Evolutionary conservation across 768 basidiomycete species (phyloP), one percentile per base, ranked within the genome.

Genomic region (Tylopilus sp.): DNA sequence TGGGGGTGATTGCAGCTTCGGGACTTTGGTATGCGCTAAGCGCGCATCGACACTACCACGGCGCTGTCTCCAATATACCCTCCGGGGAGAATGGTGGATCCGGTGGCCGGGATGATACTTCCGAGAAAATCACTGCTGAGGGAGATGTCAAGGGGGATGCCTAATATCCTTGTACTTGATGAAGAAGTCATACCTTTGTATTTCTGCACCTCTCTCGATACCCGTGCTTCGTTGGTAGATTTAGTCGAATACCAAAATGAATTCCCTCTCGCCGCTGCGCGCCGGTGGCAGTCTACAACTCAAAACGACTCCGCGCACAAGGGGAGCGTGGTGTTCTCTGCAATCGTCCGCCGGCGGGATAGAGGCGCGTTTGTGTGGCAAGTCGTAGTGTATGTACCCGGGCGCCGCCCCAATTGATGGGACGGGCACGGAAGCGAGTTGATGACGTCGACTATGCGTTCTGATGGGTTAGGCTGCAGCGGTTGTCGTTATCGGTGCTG

Each of bases 31-130:
- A 84, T 65, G 56, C 78, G 52, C 50, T 75, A 24, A 72, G 76
- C 28, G 84, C 80, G 21, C 78, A 77, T 54, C 75, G 71, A 48
- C 78, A 83, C 57, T 84, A 83, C 59, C 71, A 72, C 31, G 83
- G 84, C n/a, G 82, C 84, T 21, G 74, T n/a, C n/a, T n/a, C n/a
- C n/a, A n/a, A n/a, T n/a, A n/a, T n/a, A n/a, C n/a, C n/a, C n/a
- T n/a, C n/a, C n/a, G n/a, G n/a, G n/a, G n/a, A n/a, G n/a, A n/a
- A n/a, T n/a, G n/a, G n/a, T n/a, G n/a, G n/a, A n/a, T n/a, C n/a
- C n/a, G n/a, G n/a, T n/a, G n/a, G n/a, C n/a, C n/a, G n/a, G n/a
- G n/a, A n/a, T n/a, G n/a, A n/a, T n/a, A n/a, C n/a, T n/a, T n/a
- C n/a, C n/a, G n/a, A n/a, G n/a, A n/a, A n/a, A n/a, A n/a, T n/a